These are phyloP conservation scores for Dioscorea alata DNA, from an alignment of 106 monocot species.

Conservation along the genomic window DNA sequence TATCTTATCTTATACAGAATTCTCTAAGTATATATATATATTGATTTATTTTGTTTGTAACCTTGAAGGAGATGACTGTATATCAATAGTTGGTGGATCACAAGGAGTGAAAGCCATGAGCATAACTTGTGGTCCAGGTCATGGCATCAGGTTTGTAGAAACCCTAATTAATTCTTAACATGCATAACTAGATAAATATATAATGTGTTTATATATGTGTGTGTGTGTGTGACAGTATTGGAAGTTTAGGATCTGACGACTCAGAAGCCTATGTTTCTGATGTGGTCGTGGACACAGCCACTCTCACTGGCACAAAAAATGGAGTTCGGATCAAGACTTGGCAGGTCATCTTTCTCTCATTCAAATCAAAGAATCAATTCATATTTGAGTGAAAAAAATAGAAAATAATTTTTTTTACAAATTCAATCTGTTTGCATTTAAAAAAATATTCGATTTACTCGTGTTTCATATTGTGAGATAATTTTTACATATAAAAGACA, in stretches of 20 bases:
- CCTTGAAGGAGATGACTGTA: constrained; percentile 42
- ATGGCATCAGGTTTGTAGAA: constrained; percentile 28
- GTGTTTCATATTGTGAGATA: too few relatives aligned
- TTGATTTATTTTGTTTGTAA: not conserved
- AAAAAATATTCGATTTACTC: too few relatives aligned
- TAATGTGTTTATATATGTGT: too few relatives aligned
- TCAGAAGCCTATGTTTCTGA: constrained; percentile 48
- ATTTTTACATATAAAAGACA: too few relatives aligned
- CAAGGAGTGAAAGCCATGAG: constrained; percentile 11
- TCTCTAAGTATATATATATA: too few relatives aligned
- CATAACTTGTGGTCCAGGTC: constrained; percentile 37
- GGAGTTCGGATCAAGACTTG: constrained; percentile 86
- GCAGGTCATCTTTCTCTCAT: too few relatives aligned
- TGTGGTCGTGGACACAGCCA: constrained; percentile 51
- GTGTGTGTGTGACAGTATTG: constrained; percentile 49
- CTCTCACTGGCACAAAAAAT: constrained; percentile 49
- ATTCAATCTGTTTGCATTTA: too few relatives aligned
- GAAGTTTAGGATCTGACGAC: constrained; percentile 58
- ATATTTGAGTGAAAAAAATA: too few relatives aligned
- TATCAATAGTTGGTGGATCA: constrained; percentile 24
- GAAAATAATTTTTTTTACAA: too few relatives aligned
- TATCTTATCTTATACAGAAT: too few relatives aligned
- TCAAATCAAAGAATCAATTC: too few relatives aligned
- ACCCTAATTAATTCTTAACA: too few relatives aligned
- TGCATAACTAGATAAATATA: not conserved